Evolutionary conservation across 2,329 filamentous ascomycete species (phyloP).

Genomic region (Cordyceps militaris): DNA sequence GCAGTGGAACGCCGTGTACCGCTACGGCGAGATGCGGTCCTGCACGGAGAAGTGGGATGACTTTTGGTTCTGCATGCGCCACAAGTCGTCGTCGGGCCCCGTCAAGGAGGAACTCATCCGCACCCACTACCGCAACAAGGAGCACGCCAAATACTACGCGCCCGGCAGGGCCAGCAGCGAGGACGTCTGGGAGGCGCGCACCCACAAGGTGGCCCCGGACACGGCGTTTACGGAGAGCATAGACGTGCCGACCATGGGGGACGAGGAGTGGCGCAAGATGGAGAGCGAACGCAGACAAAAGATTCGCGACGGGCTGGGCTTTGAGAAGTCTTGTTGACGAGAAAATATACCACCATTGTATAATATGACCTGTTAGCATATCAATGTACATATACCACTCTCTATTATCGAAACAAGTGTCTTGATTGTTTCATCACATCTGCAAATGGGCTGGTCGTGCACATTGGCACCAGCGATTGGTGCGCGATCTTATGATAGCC

Average conservation of each 20-base stretch:
- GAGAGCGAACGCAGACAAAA: constrained; percentile 27
- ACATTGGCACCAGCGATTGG: no score
- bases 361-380: background rate
- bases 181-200: constrained; percentile 78
- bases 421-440: no score
- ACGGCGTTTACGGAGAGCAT: constrained; percentile 38
- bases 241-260: constrained; percentile 30
- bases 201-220: constrained; percentile 47
- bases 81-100: constrained; percentile 53
- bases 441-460: no score
- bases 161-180: constrained; percentile 66
- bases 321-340: constrained; percentile 14
- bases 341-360: background rate
- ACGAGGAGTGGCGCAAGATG: constrained; percentile 37
- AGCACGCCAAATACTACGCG: constrained; percentile 59
- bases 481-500: no score
- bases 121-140: constrained; percentile 61
- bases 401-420: no score
- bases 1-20: constrained; percentile 88
- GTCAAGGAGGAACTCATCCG: constrained; percentile 56
- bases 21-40: constrained; percentile 66
- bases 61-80: constrained; percentile 97
- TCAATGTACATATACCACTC: background rate
- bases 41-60: constrained; percentile 86
- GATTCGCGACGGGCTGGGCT: constrained; percentile 29